phyloP scores from a whole-genome alignment of 2,329 filamentous ascomycete species.

The Dothidotthia symphoricarpi region DNA sequence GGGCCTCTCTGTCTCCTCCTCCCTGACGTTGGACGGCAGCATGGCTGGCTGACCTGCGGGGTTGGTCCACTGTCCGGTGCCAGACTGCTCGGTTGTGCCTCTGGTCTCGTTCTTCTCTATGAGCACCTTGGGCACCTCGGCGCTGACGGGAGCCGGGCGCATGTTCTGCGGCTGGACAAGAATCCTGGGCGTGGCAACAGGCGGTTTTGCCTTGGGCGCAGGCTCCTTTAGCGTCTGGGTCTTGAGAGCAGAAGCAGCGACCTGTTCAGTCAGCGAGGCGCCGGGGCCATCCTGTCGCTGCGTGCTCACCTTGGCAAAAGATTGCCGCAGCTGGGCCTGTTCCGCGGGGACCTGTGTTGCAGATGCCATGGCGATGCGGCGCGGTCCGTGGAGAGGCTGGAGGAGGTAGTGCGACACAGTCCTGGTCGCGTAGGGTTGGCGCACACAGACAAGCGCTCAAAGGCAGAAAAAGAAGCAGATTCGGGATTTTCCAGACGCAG shows the following conservation, averaged over 20 bases:
- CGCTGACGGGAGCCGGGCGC: slow-evolving; percentile 18
- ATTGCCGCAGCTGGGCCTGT: slow-evolving; percentile 53
- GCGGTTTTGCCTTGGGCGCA: slow-evolving; percentile 23
- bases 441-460: background rate
- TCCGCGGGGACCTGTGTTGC: slow-evolving; percentile 30
- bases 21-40: slow-evolving; percentile 49
- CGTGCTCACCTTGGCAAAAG: slow-evolving; percentile 70
- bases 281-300: background rate
- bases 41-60: slow-evolving; percentile 19
- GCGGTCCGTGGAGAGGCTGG: slow-evolving; percentile 7
- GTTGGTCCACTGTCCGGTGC: slow-evolving; percentile 28
- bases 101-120: slow-evolving; percentile 14
- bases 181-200: slow-evolving; percentile 27
- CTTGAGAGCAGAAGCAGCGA: slow-evolving; percentile 43
- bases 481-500: background rate
- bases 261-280: slow-evolving; percentile 29
- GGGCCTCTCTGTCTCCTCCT: slow-evolving; percentile 26
- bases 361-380: slow-evolving; percentile 31
- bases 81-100: slow-evolving; percentile 17
- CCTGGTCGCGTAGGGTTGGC: slow-evolving; percentile 1
- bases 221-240: slow-evolving; percentile 26
- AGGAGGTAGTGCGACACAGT: slow-evolving; percentile 9
- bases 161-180: slow-evolving; percentile 20
- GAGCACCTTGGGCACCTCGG: slow-evolving; percentile 17
- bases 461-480: background rate